phyloP scores from a whole-genome alignment of 202 grass and related monocot genomes.

The Digitaria exilis region DNA sequence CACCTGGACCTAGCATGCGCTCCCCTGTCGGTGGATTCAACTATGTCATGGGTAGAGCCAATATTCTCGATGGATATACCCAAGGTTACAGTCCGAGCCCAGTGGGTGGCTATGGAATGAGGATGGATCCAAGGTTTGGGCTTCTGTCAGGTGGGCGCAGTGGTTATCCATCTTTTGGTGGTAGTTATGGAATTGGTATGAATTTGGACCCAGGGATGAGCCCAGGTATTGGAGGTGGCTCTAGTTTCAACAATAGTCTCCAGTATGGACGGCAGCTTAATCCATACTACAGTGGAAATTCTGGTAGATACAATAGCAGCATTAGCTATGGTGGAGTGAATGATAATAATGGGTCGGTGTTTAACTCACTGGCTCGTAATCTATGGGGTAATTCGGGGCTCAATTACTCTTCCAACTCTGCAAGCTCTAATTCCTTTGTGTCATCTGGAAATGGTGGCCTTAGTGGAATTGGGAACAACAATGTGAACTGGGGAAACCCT shows the following conservation, averaged over 20 bases:
- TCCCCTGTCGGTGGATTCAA: conserved; percentile 68
- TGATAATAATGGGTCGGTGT: conserved; percentile 60
- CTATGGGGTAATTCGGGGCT: conserved; percentile 68
- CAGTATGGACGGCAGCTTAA: conserved; percentile 71
- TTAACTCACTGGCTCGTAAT: conserved; percentile 77
- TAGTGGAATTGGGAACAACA: conserved; percentile 67
- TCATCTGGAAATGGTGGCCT: conserved; percentile 69
- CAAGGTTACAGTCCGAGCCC: conserved; percentile 66
- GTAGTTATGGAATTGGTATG: conserved; percentile 73
- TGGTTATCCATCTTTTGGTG: conserved; percentile 69
- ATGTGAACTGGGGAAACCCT: conserved; percentile 77
- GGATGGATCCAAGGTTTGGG: conserved; percentile 70
- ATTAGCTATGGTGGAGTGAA: conserved; percentile 66
- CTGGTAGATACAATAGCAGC: conserved; percentile 72
- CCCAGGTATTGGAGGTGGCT: conserved; percentile 53
- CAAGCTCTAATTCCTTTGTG: conserved; percentile 71
- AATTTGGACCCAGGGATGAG: conserved; percentile 72
- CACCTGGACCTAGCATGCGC: conserved; percentile 62
- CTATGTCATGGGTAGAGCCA: conserved; percentile 58
- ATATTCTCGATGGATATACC: conserved; percentile 74
- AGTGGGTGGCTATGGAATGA: conserved; percentile 67
- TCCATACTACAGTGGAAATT: conserved; percentile 85
- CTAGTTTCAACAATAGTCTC: conserved; percentile 70
- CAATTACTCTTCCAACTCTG: conserved; percentile 64
- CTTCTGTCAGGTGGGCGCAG: conserved; percentile 58